Percentiles rank a stretch among this genome's conserved stretches.
Evolutionary conservation across 352 stramenopile species (phyloP).

Genomic region (Pythium monospermum): DNA sequence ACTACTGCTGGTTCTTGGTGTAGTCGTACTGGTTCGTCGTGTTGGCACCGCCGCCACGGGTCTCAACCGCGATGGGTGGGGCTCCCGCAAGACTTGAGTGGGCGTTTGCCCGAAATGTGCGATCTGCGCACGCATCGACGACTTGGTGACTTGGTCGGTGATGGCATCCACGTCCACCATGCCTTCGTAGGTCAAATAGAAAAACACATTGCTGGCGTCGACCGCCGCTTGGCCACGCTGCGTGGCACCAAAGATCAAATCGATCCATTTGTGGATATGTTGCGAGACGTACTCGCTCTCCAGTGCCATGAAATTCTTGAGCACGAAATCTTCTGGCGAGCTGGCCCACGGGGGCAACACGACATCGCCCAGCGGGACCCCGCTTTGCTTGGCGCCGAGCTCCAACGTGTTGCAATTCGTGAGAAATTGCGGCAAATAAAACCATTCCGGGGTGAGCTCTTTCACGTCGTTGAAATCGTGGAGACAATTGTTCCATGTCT

Average conservation of each 20-base stretch:
- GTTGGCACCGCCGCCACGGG: too few relatives aligned
- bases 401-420: constrained; percentile 85
- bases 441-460: constrained; percentile 93
- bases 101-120: constrained; percentile 98
- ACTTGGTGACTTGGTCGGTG: constrained; percentile 89
- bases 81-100: constrained; percentile 92
- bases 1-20: constrained; percentile 18
- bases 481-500: constrained; percentile 88
- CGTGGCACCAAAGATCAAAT: constrained; percentile 75
- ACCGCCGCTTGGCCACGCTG: constrained; percentile 81
- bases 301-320: constrained; percentile 80
- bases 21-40: too few relatives aligned
- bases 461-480: constrained; percentile 91
- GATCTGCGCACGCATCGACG: constrained; percentile 95
- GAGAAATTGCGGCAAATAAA: constrained; percentile 89
- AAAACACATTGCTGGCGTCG: constrained; percentile 96
- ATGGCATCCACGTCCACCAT: constrained; percentile 97
- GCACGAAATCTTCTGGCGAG: constrained; percentile 78
- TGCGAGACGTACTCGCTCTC: constrained; percentile 83
- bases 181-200: constrained; percentile 98
- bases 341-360: constrained; percentile 88
- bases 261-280: constrained; percentile 88
- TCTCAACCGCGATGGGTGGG: constrained; percentile 64
- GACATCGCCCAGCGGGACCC: constrained; percentile 89
- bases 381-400: constrained; percentile 77